These are phyloP conservation scores for Nicotiana tomentosiformis DNA, from an alignment of 257 asterid genomes.

Conservation along the genomic window DNA sequence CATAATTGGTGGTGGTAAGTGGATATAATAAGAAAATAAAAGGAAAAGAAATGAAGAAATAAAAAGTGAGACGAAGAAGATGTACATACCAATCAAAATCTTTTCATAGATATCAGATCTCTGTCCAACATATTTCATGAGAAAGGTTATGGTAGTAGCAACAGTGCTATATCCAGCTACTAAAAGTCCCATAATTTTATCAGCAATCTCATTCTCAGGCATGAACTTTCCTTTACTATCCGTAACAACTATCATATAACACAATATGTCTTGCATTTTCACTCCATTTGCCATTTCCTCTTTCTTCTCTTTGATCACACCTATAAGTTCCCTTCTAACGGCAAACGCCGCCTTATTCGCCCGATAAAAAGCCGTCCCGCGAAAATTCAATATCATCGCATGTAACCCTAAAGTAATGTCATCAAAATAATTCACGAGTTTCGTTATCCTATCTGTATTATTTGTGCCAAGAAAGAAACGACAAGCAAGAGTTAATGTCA, in stretches of 20 bases:
- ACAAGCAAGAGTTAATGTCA: slow-evolving; percentile 52
- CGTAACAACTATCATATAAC: slow-evolving; percentile 38
- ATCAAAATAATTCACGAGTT: slow-evolving; percentile 44
- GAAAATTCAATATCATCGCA: slow-evolving; percentile 39
- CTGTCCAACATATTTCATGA: slow-evolving; percentile 61
- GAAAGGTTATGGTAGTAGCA: slow-evolving; percentile 51
- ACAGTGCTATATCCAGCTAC: slow-evolving; percentile 73
- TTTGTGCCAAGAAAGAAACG: slow-evolving; percentile 46
- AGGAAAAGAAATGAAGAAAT: neutral
- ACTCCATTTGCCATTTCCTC: slow-evolving; percentile 23
- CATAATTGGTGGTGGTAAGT: too few relatives aligned
- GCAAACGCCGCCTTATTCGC: slow-evolving; percentile 59
- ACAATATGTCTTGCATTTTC: slow-evolving; percentile 21
- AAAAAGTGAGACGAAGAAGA: neutral
- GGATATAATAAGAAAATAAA: too few relatives aligned
- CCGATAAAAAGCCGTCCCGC: slow-evolving; percentile 43
- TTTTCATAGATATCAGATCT: slow-evolving; percentile 34
- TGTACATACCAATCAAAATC: slow-evolving; percentile 46
- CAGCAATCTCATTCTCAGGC: slow-evolving; percentile 61
- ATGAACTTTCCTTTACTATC: slow-evolving; percentile 38
- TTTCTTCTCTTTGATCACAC: slow-evolving; percentile 52
- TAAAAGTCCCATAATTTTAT: slow-evolving; percentile 62
- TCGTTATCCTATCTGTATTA: slow-evolving; percentile 37
- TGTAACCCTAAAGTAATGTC: slow-evolving; percentile 55
- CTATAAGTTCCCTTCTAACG: slow-evolving; percentile 43